Evolutionary conservation across 2,329 filamentous ascomycete genomes (phyloP).

Genomic region (Fusarium buharicum): DNA sequence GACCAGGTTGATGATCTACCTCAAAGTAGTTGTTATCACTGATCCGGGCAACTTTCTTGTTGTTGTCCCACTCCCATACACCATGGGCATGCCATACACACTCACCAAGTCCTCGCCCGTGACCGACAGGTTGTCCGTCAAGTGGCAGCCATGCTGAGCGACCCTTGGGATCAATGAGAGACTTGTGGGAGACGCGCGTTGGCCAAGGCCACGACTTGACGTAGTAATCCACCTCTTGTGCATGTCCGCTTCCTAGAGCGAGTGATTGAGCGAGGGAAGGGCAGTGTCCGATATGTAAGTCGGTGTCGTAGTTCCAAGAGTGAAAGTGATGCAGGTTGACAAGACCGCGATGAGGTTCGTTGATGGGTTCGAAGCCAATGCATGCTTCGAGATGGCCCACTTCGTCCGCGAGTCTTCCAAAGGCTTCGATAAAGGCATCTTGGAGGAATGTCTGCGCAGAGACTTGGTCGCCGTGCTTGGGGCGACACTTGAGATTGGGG

Average conservation of each 20-base stretch:
- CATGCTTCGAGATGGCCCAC: slow-evolving; percentile 49
- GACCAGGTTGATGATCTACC: slow-evolving; percentile 52
- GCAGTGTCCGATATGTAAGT: slow-evolving; percentile 55
- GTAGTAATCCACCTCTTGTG: slow-evolving; percentile 53
- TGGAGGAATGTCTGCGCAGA: slow-evolving; percentile 49
- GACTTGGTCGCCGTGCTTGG: slow-evolving; percentile 31
- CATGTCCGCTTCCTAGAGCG: slow-evolving; percentile 54
- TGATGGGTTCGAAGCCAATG: slow-evolving; percentile 56
- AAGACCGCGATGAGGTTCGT: slow-evolving; percentile 56
- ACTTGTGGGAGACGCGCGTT: slow-evolving; percentile 51
- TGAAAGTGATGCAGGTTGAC: slow-evolving; percentile 54
- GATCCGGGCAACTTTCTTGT: slow-evolving; percentile 44
- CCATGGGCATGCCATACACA: slow-evolving; percentile 56
- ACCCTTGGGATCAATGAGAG: slow-evolving; percentile 51
- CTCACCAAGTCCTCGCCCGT: slow-evolving; percentile 45
- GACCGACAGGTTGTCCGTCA: slow-evolving; percentile 17
- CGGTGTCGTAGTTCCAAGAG: slow-evolving; percentile 56
- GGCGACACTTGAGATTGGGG: slow-evolving; percentile 42
- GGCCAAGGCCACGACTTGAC: slow-evolving; percentile 57
- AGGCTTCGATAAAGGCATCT: slow-evolving; percentile 50
- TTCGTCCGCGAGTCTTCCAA: slow-evolving; percentile 50
- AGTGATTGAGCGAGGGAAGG: slow-evolving; percentile 53
- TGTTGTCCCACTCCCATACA: slow-evolving; percentile 52
- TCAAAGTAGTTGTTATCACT: slow-evolving; percentile 51
- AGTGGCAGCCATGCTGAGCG: slow-evolving; percentile 50